Base-by-base conservation (phyloP, 805 yeast species). In the Alloascoidea africana region DNA sequence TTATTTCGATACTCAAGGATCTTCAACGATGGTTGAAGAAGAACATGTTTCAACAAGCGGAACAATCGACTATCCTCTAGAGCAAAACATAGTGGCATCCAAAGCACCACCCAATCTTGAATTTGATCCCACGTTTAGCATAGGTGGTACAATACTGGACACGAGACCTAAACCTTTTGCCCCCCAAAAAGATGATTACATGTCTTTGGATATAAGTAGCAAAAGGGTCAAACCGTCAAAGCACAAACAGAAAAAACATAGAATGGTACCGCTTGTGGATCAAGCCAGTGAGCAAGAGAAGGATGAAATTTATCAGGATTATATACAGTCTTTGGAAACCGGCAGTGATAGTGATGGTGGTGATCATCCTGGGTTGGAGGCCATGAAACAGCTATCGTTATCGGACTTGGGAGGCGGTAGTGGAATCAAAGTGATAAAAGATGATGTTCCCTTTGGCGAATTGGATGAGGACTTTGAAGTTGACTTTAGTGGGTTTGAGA, bases 401-500 rank as follows among this genome's bases (percentile, higher is more conserved):
- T 23, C n/a, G 8, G 30, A 23, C 8, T 23, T 23, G n/a, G 30
- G 30, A 8, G 30, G n/a, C n/a, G n/a, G n/a, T n/a, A n/a, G n/a
- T n/a, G n/a, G n/a, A n/a, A n/a, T n/a, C n/a, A n/a, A n/a, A n/a
- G n/a, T n/a, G n/a, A n/a, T n/a, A n/a, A 23, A 23, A 23, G 30
- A 23, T n/a, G 30, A 23, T 8, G 30, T 23, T 8, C 30, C 30
- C 13, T 23, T 23, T 23, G n/a, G 13, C n/a, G n/a, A 23, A 23
- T 23, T 23, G n/a, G 30, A 23, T 8, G 30, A 23, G n/a, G 30
- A 23, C n/a, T 23, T 8, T n/a, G n/a, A 23, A 23, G 30, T 23
- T 23, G 30, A 23, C n/a, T 23, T 23, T 23, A 23, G n/a, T 23
- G 30, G 30, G n/a, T 23, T 23, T 23, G 30, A 23, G n/a, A 23